Percentiles rank a stretch among this genome's conserved stretches.
Conservation (phyloP, 2,329 filamentous ascomycete species). For the Diaporthe destruens region DNA sequence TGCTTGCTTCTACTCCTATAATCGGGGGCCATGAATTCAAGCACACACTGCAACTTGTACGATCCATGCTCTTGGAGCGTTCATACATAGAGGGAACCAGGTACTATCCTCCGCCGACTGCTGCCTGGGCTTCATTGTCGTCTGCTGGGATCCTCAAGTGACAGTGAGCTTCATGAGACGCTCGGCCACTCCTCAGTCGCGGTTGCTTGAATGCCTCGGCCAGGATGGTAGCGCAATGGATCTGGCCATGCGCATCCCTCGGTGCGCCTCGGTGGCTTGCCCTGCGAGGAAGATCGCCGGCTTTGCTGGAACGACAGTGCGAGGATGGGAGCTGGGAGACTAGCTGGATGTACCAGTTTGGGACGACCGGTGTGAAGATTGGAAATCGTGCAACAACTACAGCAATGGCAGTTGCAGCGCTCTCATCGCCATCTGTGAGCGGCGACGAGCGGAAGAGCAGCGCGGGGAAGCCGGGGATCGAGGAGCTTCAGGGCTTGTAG, state of each 20-base stretch:
- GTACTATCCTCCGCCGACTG: too few relatives aligned
- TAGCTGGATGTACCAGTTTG: constrained; percentile 43
- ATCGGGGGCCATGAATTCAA: constrained; percentile 45
- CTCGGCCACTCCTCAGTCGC: too few relatives aligned
- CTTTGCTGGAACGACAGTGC: constrained; percentile 48
- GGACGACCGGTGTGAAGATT: constrained; percentile 42
- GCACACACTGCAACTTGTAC: constrained; percentile 47
- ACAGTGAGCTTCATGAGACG: too few relatives aligned
- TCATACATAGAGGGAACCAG: constrained; percentile 51
- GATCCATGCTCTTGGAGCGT: constrained; percentile 44
- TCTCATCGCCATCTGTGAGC: constrained; percentile 5
- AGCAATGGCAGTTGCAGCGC: constrained; percentile 42
- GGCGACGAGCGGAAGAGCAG: neutral
- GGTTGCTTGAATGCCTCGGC: neutral
- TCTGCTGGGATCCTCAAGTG: too few relatives aligned
- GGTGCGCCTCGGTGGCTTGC: constrained; percentile 32
- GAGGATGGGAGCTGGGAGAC: constrained; percentile 52
- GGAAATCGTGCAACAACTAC: constrained; percentile 43
- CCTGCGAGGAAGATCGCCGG: constrained; percentile 38
- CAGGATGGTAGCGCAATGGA: neutral
- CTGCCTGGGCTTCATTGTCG: too few relatives aligned
- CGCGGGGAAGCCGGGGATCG: neutral
- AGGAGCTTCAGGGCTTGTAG: neutral
- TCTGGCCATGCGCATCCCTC: neutral
- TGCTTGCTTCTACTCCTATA: constrained; percentile 49